Evolutionary conservation across 306 rosid genomes (phyloP), one percentile per base, ranked within the genome.

Genomic region (Castanopsis chinensis): DNA sequence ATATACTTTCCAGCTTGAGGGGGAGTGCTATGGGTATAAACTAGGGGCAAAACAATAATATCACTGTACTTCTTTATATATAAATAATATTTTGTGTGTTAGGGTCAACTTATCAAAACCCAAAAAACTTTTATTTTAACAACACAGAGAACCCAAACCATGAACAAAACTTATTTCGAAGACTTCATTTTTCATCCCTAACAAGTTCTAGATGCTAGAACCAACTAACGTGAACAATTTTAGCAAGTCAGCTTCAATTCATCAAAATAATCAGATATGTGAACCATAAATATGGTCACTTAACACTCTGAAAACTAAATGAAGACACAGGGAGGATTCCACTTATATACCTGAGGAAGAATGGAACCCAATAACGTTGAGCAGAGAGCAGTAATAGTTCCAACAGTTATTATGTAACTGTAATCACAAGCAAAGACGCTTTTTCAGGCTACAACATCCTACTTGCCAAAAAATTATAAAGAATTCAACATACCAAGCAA

Each of bases 381-480:
- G 85, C 90, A 91, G 69, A 92, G 97, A 52, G 97, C 94, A 23
- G 93, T 94, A 76, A 85, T 86, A 79, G 99, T 95, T 78, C 98
- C 99, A 76, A 75, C 84, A 82, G 92, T 93, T 81, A 93, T 84
- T 79, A 95, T 83, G 83, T 95, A 86, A 63, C 98, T 95, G 89
- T 64, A 84, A 79, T 64, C 80, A 88, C 58, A 90, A 78, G 72
- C 74, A 80, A 18, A 64, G 78, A 72, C 59, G 71, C 80, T 57
- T 71, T 64, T 25, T 21, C 20, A 49, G 77, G 55, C 73, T 27
- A 64, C 73, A 12, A 55, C 52, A 72, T 37, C 78, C 68, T 43
- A 32, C 41, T 51, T 7, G 19, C 37, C 35, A 55, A 74, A 69
- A 53, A 20, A 52, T 61, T 11, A 71, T 64, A 61, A 53, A 23